These are phyloP conservation scores for Pyrenula massariospora DNA, from an alignment of 495 filamentous ascomycete species.

Conservation along the genomic window DNA sequence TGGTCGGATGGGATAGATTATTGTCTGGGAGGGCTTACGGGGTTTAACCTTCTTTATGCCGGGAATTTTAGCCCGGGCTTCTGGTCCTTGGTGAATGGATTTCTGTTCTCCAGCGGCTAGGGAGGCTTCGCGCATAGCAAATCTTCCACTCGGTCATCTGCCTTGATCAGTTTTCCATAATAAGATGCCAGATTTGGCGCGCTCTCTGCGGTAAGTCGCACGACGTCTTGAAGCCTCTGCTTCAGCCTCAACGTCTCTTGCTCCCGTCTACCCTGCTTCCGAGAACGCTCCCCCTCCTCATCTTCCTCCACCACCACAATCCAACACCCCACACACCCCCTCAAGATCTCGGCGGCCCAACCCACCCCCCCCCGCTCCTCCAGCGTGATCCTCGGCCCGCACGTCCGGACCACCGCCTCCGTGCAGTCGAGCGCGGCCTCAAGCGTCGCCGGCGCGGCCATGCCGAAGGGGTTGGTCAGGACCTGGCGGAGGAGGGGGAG, in stretches of 20 bases:
- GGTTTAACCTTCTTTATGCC: too few relatives aligned
- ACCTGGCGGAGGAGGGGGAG: constrained; percentile 55
- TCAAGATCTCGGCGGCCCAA: constrained; percentile 60
- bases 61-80: too few relatives aligned
- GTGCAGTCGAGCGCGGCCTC: constrained; percentile 38
- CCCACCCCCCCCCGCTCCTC: constrained; percentile 10
- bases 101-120: too few relatives aligned
- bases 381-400: constrained; percentile 55
- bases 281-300: constrained; percentile 8
- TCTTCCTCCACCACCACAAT: constrained; percentile 38
- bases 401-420: constrained; percentile 47
- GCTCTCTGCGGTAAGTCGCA: constrained; percentile 23
- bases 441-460: constrained; percentile 42
- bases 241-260: constrained; percentile 22
- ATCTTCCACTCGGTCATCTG: neutral
- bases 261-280: neutral
- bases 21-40: too few relatives aligned
- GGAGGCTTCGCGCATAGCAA: neutral
- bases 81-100: too few relatives aligned
- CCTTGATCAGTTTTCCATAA: neutral
- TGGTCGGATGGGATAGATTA: too few relatives aligned
- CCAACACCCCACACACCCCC: constrained; percentile 56
- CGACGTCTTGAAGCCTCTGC: constrained; percentile 31
- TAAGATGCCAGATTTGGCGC: constrained; percentile 5
- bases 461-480: constrained; percentile 59